Evolutionary conservation across 176 grass and related monocot genomes (phyloP), one percentile per base, ranked within the genome.

Genomic region (Lolium rigidum): DNA sequence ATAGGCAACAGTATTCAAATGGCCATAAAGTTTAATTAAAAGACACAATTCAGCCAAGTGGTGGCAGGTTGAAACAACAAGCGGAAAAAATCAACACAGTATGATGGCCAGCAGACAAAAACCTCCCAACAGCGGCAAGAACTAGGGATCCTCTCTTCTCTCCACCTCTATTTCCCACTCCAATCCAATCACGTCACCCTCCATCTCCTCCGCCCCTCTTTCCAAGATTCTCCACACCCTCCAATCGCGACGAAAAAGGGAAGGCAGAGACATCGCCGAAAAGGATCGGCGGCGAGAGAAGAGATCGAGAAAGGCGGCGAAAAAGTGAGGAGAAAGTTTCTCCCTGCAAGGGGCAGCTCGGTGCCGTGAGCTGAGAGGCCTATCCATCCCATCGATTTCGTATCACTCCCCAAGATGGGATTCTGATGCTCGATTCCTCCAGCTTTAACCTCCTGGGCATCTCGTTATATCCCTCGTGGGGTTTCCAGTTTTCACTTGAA

Each of bases 401-500:
- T 63, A 61, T 82, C 51, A 38, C 54, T 74, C 61, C 35, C 26
- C 62, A 77, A 68, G 92, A 88, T 83, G 77, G 63, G 61, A n/a
- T 77, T 90, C 89, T 90, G 82, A 86, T 90, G 74, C 82, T 52
- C n/a, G 83, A 83, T 84, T 88, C 87, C 46, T 84, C 87, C 70
- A 20, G 11, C 80, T 84, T 64, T 84, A 60, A 51, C 39, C 58
- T 55, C 61, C 54, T 28, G 37, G 50, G 4, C 10, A 6, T 22
- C 31, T 78, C 44, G 61, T 28, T 61, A 26, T 77, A 10, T 78
- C 60, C 69, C 43, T 76, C 43, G 74, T 22, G 65, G 17, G 41
- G 3, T 31, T 67, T 47, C 22, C 86, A 5, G 58, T 17, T 54
- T n/a, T 51, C 51, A 25, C 74, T 46, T 38, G 51, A 83, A 4